These are phyloP conservation scores for Neurospora tetrasperma DNA, from an alignment of 495 filamentous ascomycete species.

Conservation along the genomic window DNA sequence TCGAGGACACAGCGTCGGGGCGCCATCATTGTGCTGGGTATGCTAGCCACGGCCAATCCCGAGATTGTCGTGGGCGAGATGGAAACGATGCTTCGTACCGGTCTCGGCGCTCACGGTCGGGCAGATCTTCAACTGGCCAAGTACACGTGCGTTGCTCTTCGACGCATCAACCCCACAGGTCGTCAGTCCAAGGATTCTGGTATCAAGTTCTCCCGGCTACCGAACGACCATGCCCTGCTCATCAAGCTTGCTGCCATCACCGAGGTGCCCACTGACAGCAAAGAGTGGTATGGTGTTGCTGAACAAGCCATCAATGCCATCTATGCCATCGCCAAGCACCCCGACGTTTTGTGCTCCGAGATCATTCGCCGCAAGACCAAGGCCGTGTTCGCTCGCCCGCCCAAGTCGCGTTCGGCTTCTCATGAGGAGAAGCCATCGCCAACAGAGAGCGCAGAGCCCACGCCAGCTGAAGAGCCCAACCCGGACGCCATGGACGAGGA, in stretches of 20 bases:
- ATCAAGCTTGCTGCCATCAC: slow-evolving; percentile 69
- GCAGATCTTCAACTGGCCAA: slow-evolving; percentile 80
- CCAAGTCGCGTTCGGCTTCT: slow-evolving; percentile 30
- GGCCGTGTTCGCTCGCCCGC: slow-evolving; percentile 52
- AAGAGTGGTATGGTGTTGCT: slow-evolving; percentile 96
- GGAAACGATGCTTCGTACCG: slow-evolving; percentile 85
- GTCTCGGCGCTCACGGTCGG: slow-evolving; percentile 69
- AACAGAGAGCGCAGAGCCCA: not conserved
- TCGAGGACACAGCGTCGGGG: slow-evolving; percentile 86
- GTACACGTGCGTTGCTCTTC: slow-evolving; percentile 86
- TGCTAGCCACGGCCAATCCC: slow-evolving; percentile 87
- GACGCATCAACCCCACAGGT: slow-evolving; percentile 76
- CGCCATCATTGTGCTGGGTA: slow-evolving; percentile 91
- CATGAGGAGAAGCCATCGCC: slow-evolving; percentile 26
- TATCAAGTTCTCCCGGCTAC: slow-evolving; percentile 61
- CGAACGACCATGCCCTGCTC: slow-evolving; percentile 86
- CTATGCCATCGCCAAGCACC: slow-evolving; percentile 88
- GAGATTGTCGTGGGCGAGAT: slow-evolving; percentile 90
- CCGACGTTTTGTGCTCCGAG: slow-evolving; percentile 87
- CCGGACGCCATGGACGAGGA: slow-evolving; percentile 15
- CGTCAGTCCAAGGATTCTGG: slow-evolving; percentile 63
- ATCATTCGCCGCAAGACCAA: slow-evolving; percentile 81
- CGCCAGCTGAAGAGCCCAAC: slow-evolving; percentile 11
- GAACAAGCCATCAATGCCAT: slow-evolving; percentile 96
- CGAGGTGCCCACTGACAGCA: slow-evolving; percentile 74